Evolutionary conservation across 1,139 yeast species (phyloP).

Genomic region (Suhomyces yuchorum): DNA sequence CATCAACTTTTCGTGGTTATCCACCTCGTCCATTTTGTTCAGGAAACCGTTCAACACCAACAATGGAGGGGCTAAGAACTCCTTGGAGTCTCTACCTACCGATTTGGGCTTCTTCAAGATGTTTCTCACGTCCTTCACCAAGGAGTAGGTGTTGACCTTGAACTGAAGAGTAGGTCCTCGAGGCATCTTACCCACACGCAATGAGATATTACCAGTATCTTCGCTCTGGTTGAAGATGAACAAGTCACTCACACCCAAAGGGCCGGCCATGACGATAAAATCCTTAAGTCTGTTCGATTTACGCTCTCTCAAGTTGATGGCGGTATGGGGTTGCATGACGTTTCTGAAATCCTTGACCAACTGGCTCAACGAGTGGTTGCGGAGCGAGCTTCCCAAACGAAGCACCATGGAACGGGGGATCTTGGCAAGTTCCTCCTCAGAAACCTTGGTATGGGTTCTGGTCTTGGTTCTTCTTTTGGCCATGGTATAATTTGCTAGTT

Average conservation of each 20-base stretch:
- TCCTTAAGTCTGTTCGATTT: constrained; percentile 85
- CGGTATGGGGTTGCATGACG: constrained; percentile 97
- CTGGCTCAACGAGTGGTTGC: constrained; percentile 80
- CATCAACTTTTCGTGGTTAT: constrained; percentile 74
- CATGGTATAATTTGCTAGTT: constrained; percentile 23
- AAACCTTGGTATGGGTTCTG: constrained; percentile 76
- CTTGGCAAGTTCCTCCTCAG: constrained; percentile 68
- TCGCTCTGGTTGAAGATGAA: constrained; percentile 84
- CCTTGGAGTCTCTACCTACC: constrained; percentile 61
- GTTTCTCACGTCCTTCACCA: constrained; percentile 78
- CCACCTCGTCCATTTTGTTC: constrained; percentile 53
- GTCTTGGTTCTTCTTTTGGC: constrained; percentile 60
- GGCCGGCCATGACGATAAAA: constrained; percentile 96
- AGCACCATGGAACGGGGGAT: constrained; percentile 94
- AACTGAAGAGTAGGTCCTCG: constrained; percentile 94
- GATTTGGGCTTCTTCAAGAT: constrained; percentile 72
- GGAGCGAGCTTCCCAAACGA: constrained; percentile 76
- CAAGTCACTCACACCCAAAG: constrained; percentile 87
- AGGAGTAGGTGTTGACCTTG: constrained; percentile 71
- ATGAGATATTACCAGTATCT: constrained; percentile 74
- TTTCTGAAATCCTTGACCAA: constrained; percentile 84
- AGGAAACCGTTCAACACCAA: constrained; percentile 86
- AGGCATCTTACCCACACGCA: constrained; percentile 86
- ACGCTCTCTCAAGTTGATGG: constrained; percentile 82
- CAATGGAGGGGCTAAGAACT: constrained; percentile 78